Base-by-base conservation (phyloP, 2,329 filamentous ascomycete genomes). In the Sporothrix globosa region DNA sequence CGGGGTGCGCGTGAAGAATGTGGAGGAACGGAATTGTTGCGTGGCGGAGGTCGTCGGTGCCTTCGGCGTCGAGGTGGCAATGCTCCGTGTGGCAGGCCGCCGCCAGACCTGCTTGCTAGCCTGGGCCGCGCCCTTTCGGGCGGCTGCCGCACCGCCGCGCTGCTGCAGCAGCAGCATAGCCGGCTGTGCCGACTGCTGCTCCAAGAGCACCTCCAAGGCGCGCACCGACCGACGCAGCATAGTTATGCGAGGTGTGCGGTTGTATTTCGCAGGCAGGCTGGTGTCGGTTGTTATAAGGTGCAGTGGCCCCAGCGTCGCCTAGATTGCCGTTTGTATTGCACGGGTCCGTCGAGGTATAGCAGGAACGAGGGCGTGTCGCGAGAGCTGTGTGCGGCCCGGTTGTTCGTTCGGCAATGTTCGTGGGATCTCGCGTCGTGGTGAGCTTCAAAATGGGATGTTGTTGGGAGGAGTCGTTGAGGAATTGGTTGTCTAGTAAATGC, bases 171-270 rank as follows among this genome's bases (percentile, higher is more conserved):
- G 46, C 39, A 60, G 54, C 69, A 48, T 44, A 6, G 58, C 66
- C 50, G 68, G 50, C 60, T 52, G 67, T 53, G 58, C 50, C 58
- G 39, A 46, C 67, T 46, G 67, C 67, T 61, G 70, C 34, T 69
- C 46, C 34, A 67, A 17, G 27, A 71, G 70, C 60, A 52, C 70
- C 46, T 69, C 67, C 17, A 69, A 27, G 13, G 67, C 30, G 67
- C 61, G 70, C 53, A 71, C 60, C 24, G 67, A 67, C 46, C 70
- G 52, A 48, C 67, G 70, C 60, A 71, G 54, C 70, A 71, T 71
- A 13, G 69, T 9, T 48, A 27, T 30, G 30, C n/a, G 21, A 54
- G 46, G 41, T 24, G 3, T 24, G 61, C 24, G 56, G 34, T 5
- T 67, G 19, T 39, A 6, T 10, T 14, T 30, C 19, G 34, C 41